These are phyloP conservation scores for Suillus weaverae DNA, from an alignment of 768 basidiomycete species.

Conservation along the genomic window DNA sequence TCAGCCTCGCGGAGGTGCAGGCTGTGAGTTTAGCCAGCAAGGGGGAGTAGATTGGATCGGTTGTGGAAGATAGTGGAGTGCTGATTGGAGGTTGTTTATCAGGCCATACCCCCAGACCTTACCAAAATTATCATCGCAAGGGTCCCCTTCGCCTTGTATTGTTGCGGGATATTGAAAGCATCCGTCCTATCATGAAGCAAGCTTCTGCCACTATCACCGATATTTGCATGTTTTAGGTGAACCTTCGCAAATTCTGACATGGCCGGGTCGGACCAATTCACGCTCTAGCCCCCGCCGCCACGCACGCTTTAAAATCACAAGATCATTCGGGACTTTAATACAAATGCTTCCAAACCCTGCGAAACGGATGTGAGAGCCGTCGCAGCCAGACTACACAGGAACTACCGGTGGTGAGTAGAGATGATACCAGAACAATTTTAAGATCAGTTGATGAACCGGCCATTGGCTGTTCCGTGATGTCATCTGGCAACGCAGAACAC, in stretches of 20 bases:
- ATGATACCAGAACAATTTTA: too few species aligned
- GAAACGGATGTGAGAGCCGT: too few species aligned
- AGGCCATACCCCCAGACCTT: neutral
- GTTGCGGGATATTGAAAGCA: neutral
- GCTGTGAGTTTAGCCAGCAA: neutral
- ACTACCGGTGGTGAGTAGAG: too few species aligned
- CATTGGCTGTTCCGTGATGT: too few species aligned
- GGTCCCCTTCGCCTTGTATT: neutral
- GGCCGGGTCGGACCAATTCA: neutral
- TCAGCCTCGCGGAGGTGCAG: neutral
- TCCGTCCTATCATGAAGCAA: neutral
- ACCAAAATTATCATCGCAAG: neutral
- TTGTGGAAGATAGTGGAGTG: neutral
- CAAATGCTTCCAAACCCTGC: neutral
- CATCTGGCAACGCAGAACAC: too few species aligned
- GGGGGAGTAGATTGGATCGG: neutral
- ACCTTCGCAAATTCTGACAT: neutral
- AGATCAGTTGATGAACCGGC: too few species aligned
- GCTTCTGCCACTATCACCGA: neutral
- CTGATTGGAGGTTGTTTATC: neutral
- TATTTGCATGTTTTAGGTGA: too few species aligned
- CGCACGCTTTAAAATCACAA: neutral
- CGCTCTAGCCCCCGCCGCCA: neutral
- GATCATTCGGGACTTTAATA: neutral
- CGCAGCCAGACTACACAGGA: too few species aligned